Evolutionary conservation across 2,329 filamentous ascomycete genomes (phyloP).

Genomic region (Lasiodiplodia theobromae): DNA sequence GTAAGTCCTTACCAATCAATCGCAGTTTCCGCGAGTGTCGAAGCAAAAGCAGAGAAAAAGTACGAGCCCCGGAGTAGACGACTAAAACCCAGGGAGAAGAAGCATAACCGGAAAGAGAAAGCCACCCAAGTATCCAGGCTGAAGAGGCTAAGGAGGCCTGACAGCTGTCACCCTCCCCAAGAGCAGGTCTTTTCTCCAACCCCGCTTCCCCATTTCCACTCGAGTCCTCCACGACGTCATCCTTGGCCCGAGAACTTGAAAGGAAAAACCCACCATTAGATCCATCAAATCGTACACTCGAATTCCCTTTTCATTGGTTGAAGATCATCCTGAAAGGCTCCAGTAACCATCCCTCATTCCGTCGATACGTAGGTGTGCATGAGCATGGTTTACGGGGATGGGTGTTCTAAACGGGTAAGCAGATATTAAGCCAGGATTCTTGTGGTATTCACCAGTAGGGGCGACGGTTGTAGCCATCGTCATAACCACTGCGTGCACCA

Average conservation of each 20-base stretch:
- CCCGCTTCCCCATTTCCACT: not conserved
- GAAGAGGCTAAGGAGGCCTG: not conserved
- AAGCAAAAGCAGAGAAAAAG: conserved; percentile 10
- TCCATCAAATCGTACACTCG: conserved; percentile 26
- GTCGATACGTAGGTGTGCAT: conserved; percentile 25
- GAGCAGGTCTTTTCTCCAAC: not conserved
- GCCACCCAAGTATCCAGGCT: conserved; percentile 1
- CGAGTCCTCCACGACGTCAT: not conserved
- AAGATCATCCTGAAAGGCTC: conserved; percentile 20
- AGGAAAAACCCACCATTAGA: conserved; percentile 24
- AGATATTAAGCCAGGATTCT: conserved; percentile 9
- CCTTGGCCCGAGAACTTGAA: not conserved
- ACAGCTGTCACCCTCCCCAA: conserved; percentile 7
- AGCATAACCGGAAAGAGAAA: not conserved
- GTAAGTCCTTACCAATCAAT: not conserved
- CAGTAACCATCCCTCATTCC: conserved; percentile 21
- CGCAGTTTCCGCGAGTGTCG: conserved; percentile 1
- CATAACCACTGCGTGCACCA: conserved; percentile 68
- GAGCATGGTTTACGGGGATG: conserved; percentile 18
- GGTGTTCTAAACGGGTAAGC: conserved; percentile 29
- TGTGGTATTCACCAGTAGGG: conserved; percentile 53
- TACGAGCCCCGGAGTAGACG: not conserved
- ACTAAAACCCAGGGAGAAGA: conserved; percentile 2
- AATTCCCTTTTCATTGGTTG: conserved; percentile 6
- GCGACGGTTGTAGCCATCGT: conserved; percentile 59